These are phyloP conservation scores for Neospermospora avenae DNA, from an alignment of 2,329 filamentous ascomycete genomes.

Conservation along the genomic window DNA sequence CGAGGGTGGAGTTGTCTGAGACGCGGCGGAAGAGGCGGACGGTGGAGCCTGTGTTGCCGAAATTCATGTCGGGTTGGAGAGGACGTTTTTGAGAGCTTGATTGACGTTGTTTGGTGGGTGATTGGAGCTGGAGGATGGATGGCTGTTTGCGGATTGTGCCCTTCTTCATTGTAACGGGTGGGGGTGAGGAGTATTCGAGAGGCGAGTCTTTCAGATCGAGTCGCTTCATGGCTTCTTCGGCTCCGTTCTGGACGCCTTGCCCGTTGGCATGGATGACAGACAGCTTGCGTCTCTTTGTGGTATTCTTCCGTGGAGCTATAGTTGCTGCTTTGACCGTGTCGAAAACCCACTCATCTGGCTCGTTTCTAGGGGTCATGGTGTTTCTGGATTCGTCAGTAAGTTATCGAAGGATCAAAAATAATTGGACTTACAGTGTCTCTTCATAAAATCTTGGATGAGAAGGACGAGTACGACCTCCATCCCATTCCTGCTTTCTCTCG, in stretches of 20 bases:
- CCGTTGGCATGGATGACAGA: slow-evolving; percentile 51
- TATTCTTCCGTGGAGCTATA: slow-evolving; percentile 52
- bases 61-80: slow-evolving; percentile 84
- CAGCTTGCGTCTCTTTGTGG: slow-evolving; percentile 51
- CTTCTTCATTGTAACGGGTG: slow-evolving; percentile 55
- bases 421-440: slow-evolving; percentile 66
- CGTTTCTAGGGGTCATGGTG: slow-evolving; percentile 61
- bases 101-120: slow-evolving; percentile 31
- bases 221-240: slow-evolving; percentile 59
- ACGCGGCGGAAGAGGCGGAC: slow-evolving; percentile 89
- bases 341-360: slow-evolving; percentile 90
- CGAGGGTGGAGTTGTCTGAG: slow-evolving; percentile 57
- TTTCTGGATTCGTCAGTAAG: slow-evolving; percentile 43
- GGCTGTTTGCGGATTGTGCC: slow-evolving; percentile 48
- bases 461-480: slow-evolving; percentile 66
- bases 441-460: slow-evolving; percentile 84
- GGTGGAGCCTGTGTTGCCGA: slow-evolving; percentile 89
- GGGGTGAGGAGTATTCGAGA: slow-evolving; percentile 53
- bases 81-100: slow-evolving; percentile 59
- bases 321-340: slow-evolving; percentile 80
- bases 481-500: slow-evolving; percentile 76
- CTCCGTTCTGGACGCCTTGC: slow-evolving; percentile 26
- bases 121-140: slow-evolving; percentile 35
- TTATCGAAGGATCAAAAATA: not conserved
- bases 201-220: slow-evolving; percentile 61